Conservation (phyloP, 345 rosid genomes). For the Eucalyptus urophylla region DNA sequence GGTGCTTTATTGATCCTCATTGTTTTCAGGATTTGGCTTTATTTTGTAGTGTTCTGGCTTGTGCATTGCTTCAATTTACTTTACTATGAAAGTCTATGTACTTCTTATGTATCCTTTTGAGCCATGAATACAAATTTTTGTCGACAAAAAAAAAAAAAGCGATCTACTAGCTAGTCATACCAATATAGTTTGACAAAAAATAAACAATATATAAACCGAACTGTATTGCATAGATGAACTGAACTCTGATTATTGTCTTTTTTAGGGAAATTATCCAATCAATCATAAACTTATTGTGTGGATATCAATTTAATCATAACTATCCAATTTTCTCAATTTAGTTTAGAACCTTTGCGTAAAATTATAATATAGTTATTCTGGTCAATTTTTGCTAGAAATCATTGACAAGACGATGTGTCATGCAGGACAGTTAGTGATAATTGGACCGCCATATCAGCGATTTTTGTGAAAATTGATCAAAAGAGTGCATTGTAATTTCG, state of each 20-base stretch:
- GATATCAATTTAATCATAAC: background rate
- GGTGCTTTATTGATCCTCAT: no score
- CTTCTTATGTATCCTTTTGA: no score
- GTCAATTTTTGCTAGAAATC: rapidly evolving
- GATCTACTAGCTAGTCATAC: background rate
- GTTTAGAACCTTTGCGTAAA: rapidly evolving
- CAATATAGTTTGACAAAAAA: background rate
- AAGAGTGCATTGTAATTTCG: background rate
- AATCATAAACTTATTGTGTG: rapidly evolving
- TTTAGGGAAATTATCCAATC: background rate
- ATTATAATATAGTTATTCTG: background rate
- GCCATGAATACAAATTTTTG: no score
- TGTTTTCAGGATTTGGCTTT: no score
- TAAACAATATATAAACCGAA: background rate
- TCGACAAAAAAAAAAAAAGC: no score
- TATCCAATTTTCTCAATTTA: background rate
- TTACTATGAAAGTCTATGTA: no score
- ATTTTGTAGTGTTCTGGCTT: rapidly evolving
- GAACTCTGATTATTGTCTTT: rapidly evolving
- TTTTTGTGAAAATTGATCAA: background rate
- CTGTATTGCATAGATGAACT: rapidly evolving
- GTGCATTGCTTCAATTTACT: no score
- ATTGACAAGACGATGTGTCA: background rate
- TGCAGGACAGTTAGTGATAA: rapidly evolving
- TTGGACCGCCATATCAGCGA: rapidly evolving